Evolutionary conservation across 768 basidiomycete genomes (phyloP), one percentile per base, ranked within the genome.

Genomic region (Tricholoma matsutake): DNA sequence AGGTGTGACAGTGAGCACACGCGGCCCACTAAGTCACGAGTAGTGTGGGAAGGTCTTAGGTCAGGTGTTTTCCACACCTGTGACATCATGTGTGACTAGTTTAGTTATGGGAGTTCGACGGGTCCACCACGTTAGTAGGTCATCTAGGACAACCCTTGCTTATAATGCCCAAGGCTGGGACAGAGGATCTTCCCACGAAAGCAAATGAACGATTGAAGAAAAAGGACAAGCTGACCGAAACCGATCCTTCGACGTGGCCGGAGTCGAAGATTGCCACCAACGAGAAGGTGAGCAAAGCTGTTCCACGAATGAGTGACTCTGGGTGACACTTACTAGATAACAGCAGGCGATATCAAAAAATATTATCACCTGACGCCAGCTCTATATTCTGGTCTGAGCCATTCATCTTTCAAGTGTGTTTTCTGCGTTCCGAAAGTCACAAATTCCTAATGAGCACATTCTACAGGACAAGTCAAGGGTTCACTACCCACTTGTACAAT

Each of bases 401-500:
- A 22, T 22, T 22, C 45, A 10, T 47, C 45, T 20, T 10, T 6
- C 20, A 47, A 18, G 45, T 25, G 16, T 7, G 7, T 22, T 10
- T 25, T 47, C 1, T 47, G 11, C 18, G 5, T 1, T 47, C 9
- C 7, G 13, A 47, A 47, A 25, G 6, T 5, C 1, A 7, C 20
- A 25, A 25, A 47, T 25, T 47, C 45, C 45, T 47, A n/a, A 20
- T 47, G 45, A 47, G 10, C 11, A 10, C 2, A 20, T 47, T 47
- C 45, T 47, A 22, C 14, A 54, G 52, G 11, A 54, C 52, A 1
- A 29, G 4, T 1, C 0, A 29, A 31, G 52, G 29, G 6, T 31
- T 31, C 11, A 14, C n/a, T 10, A 25, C 13, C 20, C 28, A 32
- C 52, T 8, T 54, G 11, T 68, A 69, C 54, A 63, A 61, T n/a